Evolutionary conservation across 805 yeast genomes (phyloP).

Genomic region (Saccharomycopsis malanga): DNA sequence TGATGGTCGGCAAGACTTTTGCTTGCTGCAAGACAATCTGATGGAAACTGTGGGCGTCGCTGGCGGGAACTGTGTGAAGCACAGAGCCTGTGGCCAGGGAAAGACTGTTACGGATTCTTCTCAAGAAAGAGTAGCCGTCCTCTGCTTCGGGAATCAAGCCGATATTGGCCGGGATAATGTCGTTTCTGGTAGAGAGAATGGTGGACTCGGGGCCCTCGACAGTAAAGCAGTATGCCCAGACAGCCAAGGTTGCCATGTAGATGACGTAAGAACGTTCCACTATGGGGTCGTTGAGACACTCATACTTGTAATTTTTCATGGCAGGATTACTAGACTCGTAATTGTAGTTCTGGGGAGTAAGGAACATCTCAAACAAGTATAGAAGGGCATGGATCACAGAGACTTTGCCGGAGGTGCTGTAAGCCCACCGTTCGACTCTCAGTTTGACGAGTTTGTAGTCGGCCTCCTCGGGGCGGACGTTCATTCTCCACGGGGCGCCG

Average conservation of each 20-base stretch:
- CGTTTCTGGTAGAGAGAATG: conserved; percentile 19
- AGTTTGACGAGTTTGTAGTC: conserved; percentile 44
- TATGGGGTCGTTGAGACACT: conserved; percentile 19
- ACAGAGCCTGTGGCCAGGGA: conserved; percentile 20
- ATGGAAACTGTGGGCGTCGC: conserved; percentile 12
- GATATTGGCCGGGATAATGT: conserved; percentile 12
- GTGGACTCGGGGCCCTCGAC: conserved; percentile 40
- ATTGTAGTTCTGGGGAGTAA: conserved; percentile 43
- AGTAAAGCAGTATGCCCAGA: conserved; percentile 48
- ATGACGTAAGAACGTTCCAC: conserved; percentile 35
- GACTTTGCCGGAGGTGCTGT: conserved; percentile 40
- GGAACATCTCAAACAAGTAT: conserved; percentile 53
- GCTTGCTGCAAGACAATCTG: conserved; percentile 14
- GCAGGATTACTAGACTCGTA: conserved; percentile 29
- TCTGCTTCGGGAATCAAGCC: conserved; percentile 33
- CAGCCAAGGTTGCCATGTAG: conserved; percentile 35
- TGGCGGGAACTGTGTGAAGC: conserved; percentile 10
- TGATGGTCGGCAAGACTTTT: conserved; percentile 11
- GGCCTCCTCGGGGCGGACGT: conserved; percentile 47
- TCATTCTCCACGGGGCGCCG: conserved; percentile 79
- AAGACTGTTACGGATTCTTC: conserved; percentile 41
- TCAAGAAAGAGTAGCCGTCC: conserved; percentile 43
- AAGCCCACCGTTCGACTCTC: conserved; percentile 48
- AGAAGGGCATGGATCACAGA: conserved; percentile 56
- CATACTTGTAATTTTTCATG: conserved; percentile 17